Percentiles rank a stretch among this genome's conserved stretches.
Conservation (phyloP, 495 filamentous ascomycete species). For the Articulospora tetracladia region DNA sequence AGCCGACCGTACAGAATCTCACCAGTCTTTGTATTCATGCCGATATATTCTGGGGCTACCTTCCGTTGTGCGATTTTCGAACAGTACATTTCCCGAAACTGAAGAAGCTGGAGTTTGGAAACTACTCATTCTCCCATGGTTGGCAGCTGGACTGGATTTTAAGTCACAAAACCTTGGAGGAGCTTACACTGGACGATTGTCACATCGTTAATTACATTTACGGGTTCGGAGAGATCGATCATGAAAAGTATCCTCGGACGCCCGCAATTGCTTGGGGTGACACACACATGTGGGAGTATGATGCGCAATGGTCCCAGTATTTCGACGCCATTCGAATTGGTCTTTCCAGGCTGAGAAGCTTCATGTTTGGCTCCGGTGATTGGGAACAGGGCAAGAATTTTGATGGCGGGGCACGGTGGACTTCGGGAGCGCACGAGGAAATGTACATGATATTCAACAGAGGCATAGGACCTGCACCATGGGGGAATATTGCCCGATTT, state of each 20-base stretch:
- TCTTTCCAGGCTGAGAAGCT: neutral
- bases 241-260: neutral
- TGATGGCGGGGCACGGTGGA: neutral
- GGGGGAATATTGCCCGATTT: neutral
- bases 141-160: constrained; percentile 10
- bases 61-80: neutral
- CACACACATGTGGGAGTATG: neutral
- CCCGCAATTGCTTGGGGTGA: neutral
- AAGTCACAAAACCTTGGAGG: neutral
- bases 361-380: neutral
- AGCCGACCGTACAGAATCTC: constrained; percentile 6
- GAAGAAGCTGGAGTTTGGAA: neutral
- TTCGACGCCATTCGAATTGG: neutral
- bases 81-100: constrained; percentile 2
- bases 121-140: neutral
- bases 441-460: neutral
- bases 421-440: neutral
- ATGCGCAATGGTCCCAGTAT: neutral
- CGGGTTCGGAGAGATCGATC: neutral
- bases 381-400: neutral
- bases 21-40: neutral
- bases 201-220: neutral
- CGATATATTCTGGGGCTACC: neutral
- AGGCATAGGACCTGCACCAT: neutral
- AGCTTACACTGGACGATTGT: neutral